phyloP scores from a whole-genome alignment of 225 moss, liverwort and hornwort species.

The Pleurozium schreberi region DNA sequence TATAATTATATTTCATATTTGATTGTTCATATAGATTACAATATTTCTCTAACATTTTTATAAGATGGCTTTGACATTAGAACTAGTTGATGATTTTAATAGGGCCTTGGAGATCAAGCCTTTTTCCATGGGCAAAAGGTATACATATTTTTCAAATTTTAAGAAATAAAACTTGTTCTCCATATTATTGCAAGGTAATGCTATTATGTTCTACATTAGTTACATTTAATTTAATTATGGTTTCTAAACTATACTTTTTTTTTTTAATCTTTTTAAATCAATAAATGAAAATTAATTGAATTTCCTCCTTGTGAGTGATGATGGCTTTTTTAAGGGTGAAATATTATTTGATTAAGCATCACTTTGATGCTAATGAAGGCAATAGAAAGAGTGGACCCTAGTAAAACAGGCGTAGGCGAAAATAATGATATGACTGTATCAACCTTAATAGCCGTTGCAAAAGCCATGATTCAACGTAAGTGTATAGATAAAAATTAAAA shows the following conservation, averaged over 20 bases:
- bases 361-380: constrained; percentile 38
- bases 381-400: constrained; percentile 59
- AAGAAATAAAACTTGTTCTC: too few relatives aligned
- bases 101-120: constrained; percentile 87
- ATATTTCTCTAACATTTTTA: not conserved
- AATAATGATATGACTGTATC: constrained; percentile 52
- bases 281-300: not conserved
- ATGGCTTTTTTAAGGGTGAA: not conserved
- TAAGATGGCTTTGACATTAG: not conserved
- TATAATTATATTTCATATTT: too few relatives aligned
- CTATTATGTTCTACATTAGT: not conserved
- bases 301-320: not conserved
- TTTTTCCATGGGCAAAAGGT: constrained; percentile 83
- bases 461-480: constrained; percentile 78
- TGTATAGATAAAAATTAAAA: too few relatives aligned
- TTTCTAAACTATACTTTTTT: not conserved
- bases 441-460: constrained; percentile 62
- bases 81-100: not conserved
- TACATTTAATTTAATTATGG: too few relatives aligned
- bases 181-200: not conserved
- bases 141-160: not conserved
- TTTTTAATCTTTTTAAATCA: too few relatives aligned
- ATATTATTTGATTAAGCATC: not conserved
- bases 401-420: constrained; percentile 19
- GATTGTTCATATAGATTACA: too few relatives aligned